These are phyloP conservation scores for Microdochium bolleyi DNA, from an alignment of 2,329 filamentous ascomycete genomes.

Conservation along the genomic window DNA sequence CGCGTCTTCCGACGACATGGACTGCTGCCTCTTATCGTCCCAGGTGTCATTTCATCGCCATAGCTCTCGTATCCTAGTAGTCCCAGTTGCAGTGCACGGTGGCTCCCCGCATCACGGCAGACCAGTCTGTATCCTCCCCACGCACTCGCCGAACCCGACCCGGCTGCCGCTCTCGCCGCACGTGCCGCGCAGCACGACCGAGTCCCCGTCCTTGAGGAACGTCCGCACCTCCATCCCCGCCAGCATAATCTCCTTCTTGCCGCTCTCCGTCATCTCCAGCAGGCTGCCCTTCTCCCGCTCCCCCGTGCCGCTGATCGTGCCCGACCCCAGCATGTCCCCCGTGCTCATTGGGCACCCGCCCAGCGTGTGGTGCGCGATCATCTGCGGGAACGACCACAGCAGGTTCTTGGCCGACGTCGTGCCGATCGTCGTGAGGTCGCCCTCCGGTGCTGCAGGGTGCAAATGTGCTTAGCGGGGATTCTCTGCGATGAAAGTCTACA, in stretches of 20 bases:
- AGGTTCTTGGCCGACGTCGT: slow-evolving; percentile 57
- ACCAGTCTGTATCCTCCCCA: slow-evolving; percentile 18
- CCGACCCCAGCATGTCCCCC: slow-evolving; percentile 70
- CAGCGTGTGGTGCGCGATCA: slow-evolving; percentile 72
- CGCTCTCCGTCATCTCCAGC: slow-evolving; percentile 36
- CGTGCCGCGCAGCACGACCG: slow-evolving; percentile 28
- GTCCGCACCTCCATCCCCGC: slow-evolving; percentile 28
- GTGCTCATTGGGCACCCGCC: slow-evolving; percentile 68
- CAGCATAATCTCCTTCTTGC: slow-evolving; percentile 32
- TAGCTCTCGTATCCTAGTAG: too few relatives aligned
- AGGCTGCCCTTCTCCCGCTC: slow-evolving; percentile 30
- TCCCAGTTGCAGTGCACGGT: too few relatives aligned
- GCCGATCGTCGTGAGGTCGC: slow-evolving; percentile 48
- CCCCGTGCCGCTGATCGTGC: slow-evolving; percentile 56
- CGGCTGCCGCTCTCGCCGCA: slow-evolving; percentile 19
- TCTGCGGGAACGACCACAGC: slow-evolving; percentile 77
- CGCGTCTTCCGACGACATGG: too few relatives aligned
- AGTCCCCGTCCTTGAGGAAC: slow-evolving; percentile 39
- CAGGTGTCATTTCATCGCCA: too few relatives aligned
- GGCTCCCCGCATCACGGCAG: too few relatives aligned
- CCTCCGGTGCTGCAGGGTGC: slow-evolving; percentile 26
- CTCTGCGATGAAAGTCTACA: neutral
- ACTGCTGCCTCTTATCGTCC: too few relatives aligned
- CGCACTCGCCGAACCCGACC: slow-evolving; percentile 37
- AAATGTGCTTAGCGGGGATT: slow-evolving; percentile 1